These are phyloP conservation scores for Mycena latifolia DNA, from an alignment of 768 basidiomycete species.

Conservation along the genomic window DNA sequence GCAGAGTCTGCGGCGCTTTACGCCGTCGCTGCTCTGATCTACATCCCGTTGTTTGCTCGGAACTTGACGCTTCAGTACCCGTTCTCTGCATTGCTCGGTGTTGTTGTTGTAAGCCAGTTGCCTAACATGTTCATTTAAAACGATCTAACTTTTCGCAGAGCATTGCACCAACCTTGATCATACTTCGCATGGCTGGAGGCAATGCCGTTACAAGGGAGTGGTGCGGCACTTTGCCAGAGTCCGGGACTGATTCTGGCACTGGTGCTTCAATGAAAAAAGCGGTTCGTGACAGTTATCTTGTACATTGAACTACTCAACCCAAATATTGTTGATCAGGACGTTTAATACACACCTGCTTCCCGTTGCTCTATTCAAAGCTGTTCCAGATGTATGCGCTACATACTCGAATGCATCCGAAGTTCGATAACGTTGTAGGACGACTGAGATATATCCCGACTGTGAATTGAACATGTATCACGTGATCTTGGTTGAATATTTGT, in stretches of 20 bases:
- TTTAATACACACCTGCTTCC: neutral
- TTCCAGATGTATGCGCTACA: too few relatives aligned
- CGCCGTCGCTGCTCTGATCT: neutral
- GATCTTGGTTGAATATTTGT: neutral
- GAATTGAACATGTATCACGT: neutral
- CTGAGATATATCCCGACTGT: neutral
- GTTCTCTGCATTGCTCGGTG: neutral
- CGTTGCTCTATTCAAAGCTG: neutral
- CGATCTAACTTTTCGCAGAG: neutral
- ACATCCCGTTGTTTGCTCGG: conserved; percentile 7
- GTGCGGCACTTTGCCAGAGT: neutral
- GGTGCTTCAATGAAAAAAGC: neutral
- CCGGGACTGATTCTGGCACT: neutral
- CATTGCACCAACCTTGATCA: conserved; percentile 5
- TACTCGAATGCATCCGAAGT: too few relatives aligned
- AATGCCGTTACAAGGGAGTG: conserved; percentile 2
- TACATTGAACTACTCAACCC: too few relatives aligned
- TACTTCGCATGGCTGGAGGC: conserved; percentile 5
- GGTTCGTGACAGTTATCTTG: neutral
- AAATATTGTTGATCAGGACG: neutral
- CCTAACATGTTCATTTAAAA: neutral
- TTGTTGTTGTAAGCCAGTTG: neutral
- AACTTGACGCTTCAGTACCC: conserved; percentile 3
- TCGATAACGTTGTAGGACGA: too few relatives aligned
- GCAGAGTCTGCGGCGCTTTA: conserved; percentile 4